Evolutionary conservation across 345 rosid species (phyloP).

Genomic region (Gossypium sturtianum): DNA sequence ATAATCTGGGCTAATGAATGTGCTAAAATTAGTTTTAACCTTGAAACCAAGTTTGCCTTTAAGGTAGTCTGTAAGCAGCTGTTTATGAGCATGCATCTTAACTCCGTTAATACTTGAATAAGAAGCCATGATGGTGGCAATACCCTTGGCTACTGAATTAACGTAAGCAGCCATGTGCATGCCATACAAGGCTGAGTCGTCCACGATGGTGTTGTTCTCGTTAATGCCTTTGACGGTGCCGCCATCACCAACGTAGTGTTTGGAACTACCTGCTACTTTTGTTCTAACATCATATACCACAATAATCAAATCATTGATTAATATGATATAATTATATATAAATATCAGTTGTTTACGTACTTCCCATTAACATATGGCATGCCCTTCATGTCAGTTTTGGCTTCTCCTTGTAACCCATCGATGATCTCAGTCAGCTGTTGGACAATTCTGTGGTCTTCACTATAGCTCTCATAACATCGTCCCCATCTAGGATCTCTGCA

Average conservation of each 20-base stretch:
- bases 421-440: slow-evolving; percentile 26
- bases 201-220: slow-evolving; percentile 30
- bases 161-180: slow-evolving; percentile 36
- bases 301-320: background rate
- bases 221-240: slow-evolving; percentile 30
- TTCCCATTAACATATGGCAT: slow-evolving; percentile 28
- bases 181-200: slow-evolving; percentile 4
- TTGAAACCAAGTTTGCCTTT: slow-evolving; percentile 29
- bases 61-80: slow-evolving; percentile 28
- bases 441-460: slow-evolving; percentile 33
- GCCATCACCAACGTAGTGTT: slow-evolving; percentile 36
- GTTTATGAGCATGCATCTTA: slow-evolving; percentile 36
- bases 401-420: slow-evolving; percentile 33
- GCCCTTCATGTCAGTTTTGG: slow-evolving; percentile 17
- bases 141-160: slow-evolving; percentile 18
- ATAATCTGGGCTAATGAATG: background rate
- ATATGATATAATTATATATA: background rate
- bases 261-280: slow-evolving; percentile 34
- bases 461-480: slow-evolving; percentile 39
- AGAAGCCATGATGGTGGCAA: slow-evolving; percentile 39
- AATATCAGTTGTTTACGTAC: slow-evolving; percentile 11
- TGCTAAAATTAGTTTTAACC: slow-evolving; percentile 8
- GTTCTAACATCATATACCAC: slow-evolving; percentile 14
- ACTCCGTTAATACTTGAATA: slow-evolving; percentile 38
- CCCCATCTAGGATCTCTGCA: slow-evolving; percentile 50